These are phyloP conservation scores for Alternaria brassicicola DNA, from an alignment of 2,329 filamentous ascomycete species.

Conservation along the genomic window DNA sequence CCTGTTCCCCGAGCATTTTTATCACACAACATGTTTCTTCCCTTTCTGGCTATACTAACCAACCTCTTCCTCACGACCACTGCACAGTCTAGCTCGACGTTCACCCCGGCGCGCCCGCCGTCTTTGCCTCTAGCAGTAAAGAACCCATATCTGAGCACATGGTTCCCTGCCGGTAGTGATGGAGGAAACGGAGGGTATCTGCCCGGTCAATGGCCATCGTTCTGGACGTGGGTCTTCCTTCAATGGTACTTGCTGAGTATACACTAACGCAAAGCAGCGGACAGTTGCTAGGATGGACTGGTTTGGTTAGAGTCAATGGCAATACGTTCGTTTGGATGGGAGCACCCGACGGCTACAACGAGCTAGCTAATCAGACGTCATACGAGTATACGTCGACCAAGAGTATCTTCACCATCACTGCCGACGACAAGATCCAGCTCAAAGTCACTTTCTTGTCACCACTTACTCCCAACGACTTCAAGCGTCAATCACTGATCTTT, in stretches of 20 bases:
- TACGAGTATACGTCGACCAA: slow-evolving; percentile 75
- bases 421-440: slow-evolving; percentile 66
- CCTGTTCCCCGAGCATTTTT: neutral
- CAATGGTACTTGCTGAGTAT: slow-evolving; percentile 51
- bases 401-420: slow-evolving; percentile 72
- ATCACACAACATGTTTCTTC: slow-evolving; percentile 28
- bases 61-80: slow-evolving; percentile 21
- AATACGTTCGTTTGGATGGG: slow-evolving; percentile 48
- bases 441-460: slow-evolving; percentile 74
- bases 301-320: slow-evolving; percentile 70
- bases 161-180: slow-evolving; percentile 67
- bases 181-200: slow-evolving; percentile 70
- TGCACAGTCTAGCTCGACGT: slow-evolving; percentile 56
- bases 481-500: slow-evolving; percentile 71
- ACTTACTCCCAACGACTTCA: slow-evolving; percentile 69
- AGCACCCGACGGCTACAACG: slow-evolving; percentile 54
- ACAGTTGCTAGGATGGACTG: slow-evolving; percentile 68
- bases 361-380: slow-evolving; percentile 63
- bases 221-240: slow-evolving; percentile 62
- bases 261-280: slow-evolving; percentile 51
- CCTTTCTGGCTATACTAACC: slow-evolving; percentile 22
- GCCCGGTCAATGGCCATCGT: slow-evolving; percentile 70
- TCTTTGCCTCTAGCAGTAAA: slow-evolving; percentile 74
- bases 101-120: slow-evolving; percentile 68
- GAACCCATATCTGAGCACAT: slow-evolving; percentile 75